Base-by-base conservation (phyloP, 2,329 filamentous ascomycete species). In the Diaporthe sp. region DNA sequence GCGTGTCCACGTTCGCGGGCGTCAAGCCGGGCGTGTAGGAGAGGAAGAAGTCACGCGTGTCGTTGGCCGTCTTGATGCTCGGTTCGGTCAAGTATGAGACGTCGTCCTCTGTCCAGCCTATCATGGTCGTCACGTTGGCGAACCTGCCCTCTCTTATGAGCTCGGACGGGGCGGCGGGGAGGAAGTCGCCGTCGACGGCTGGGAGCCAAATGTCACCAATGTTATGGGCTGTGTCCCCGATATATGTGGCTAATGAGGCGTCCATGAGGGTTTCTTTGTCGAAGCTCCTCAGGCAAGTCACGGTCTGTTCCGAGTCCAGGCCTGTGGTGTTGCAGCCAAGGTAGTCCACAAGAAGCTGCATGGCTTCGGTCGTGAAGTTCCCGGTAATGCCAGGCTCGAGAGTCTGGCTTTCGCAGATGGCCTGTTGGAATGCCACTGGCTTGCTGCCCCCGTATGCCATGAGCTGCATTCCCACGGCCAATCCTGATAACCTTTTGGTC, bases 171-270 rank as follows among this genome's bases (percentile, higher is more conserved):
- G 86, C 79, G 2, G 81, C 84, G 37, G 87, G 87, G n/a, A 89
- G 80, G 77, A 88, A 88, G 77, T 88, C 87, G 19, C 84, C 85
- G 75, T 89, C 88, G 0, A 89, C 86, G 0, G 81, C 84, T 0
- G 88, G 88, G 53, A 86, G 82, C 85, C 87, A 90, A 68, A 88
- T 85, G 73, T 90, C 88, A 17, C 88, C 88, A 55, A 85, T 83
- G 77, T 91, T 91, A 79, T 84, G 78, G 17, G 78, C 79, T 84
- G 84, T 82, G 67, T 85, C 86, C 7, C 77, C 79, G 12, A 76
- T 58, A 72, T 88, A 86, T 0, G 87, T 88, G 0, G 81, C 78
- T n/a, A 86, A 78, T 0, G 87, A 85, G 0, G 86, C 84, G 57
- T 86, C 82, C 22, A 89, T 81, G 7, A 90, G 81, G 0, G 82